Conservation (phyloP, 805 yeast species). For the Candida rishiriensis region DNA sequence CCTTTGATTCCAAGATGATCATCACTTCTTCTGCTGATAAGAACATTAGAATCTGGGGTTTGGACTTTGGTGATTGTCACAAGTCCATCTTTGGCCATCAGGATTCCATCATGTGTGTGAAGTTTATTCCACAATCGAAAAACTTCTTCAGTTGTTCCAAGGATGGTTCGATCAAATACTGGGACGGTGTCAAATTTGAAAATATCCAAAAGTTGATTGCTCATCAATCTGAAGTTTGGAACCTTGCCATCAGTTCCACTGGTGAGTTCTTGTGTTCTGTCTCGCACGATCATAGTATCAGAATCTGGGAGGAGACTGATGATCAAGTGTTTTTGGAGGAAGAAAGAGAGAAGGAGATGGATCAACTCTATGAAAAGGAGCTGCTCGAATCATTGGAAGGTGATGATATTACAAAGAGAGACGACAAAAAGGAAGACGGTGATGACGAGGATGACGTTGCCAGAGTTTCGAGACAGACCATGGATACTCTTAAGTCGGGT, state of each 20-base stretch:
- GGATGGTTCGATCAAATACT: conserved; percentile 84
- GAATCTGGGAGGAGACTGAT: conserved; percentile 91
- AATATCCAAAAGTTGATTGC: conserved; percentile 82
- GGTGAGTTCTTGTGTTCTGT: conserved; percentile 75
- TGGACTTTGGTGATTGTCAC: conserved; percentile 98
- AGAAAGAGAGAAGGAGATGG: conserved; percentile 93
- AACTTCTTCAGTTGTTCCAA: conserved; percentile 87
- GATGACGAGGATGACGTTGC: conserved; percentile 47
- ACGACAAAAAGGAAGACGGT: conserved; percentile 36
- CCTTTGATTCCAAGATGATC: conserved; percentile 80
- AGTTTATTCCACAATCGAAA: conserved; percentile 79
- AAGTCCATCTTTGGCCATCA: conserved; percentile 95
- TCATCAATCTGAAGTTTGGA: conserved; percentile 94
- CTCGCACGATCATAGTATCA: conserved; percentile 88
- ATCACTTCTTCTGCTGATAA: conserved; percentile 96
- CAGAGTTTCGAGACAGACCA: conserved; percentile 74
- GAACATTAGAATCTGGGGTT: conserved; percentile 96
- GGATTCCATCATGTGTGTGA: conserved; percentile 88
- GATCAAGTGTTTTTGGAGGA: conserved; percentile 97
- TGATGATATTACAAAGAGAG: conserved; percentile 34
- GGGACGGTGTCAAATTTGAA: conserved; percentile 98
- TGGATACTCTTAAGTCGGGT: conserved; percentile 91
- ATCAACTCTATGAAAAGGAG: conserved; percentile 82
- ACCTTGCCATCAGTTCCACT: conserved; percentile 67
- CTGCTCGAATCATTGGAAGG: conserved; percentile 69